Base-by-base conservation (phyloP, 257 asterid genomes). In the Nicotiana otophora region DNA sequence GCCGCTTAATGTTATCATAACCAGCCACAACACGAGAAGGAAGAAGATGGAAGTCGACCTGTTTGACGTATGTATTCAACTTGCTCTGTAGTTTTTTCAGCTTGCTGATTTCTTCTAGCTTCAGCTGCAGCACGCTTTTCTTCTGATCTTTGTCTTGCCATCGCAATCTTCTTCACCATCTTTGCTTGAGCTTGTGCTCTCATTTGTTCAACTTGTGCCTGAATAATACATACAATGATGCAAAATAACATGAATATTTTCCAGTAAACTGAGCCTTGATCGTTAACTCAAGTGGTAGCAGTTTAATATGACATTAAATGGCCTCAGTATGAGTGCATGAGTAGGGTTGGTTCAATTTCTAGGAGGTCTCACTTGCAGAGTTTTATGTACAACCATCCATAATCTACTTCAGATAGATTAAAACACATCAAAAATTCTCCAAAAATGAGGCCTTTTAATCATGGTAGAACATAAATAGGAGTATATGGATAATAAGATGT, bases 131-230 rank as follows among this genome's bases (percentile, higher is more conserved):
- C 91, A 5, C 97, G 90, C 80, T 92, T 93, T 84, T 92, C 94
- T 86, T 92, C 99, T n/a, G 97, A 90, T 81, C 82, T 94, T 81
- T 92, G 98, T 85, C 95, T 93, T 28, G 98, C 93, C 94, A 91
- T 58, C 65, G 98, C 97, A 6, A 94, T 86, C 90, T 93, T 94
- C 94, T 93, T 92, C 82, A 87, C 92, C 95, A 94, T 93, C 86
- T 93, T 92, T 46, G 96, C 97, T 82, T 93, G 95, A 58, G 97
- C 95, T 33, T 92, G 94, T 53, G 97, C 96, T 87, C 88, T 90
- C 93, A 93, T 87, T 90, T 94, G 94, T 84, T 96, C 99, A 57
- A 93, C 91, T 85, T 87, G 91, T 30, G 88, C 89, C 92, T 89
- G 87, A 64, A 86, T 30, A 10, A 48, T 66, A 48, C 48, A 9